Conservation (phyloP, 2,329 filamentous ascomycete genomes). For the Aphanoascus verrucosus region DNA sequence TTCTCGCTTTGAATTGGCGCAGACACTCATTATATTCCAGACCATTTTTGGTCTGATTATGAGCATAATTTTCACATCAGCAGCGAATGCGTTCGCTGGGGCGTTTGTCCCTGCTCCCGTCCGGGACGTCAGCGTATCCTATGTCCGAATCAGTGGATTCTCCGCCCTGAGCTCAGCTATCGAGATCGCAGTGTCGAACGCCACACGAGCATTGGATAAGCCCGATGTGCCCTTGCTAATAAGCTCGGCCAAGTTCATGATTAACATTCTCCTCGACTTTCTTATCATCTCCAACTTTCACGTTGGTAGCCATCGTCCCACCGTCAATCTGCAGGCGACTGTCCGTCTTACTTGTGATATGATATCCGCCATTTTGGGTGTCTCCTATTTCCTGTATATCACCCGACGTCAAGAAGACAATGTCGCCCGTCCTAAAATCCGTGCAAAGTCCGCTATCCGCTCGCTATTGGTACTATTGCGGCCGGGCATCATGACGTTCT, state of each 20-base stretch:
- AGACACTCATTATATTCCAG: conserved; percentile 50
- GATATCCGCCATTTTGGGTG: conserved; percentile 43
- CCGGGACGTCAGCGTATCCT: conserved; percentile 49
- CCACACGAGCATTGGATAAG: conserved; percentile 55
- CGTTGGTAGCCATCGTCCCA: conserved; percentile 44
- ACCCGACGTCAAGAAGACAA: conserved; percentile 20
- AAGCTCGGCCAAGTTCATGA: conserved; percentile 50
- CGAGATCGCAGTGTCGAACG: conserved; percentile 51
- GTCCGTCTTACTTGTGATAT: conserved; percentile 54
- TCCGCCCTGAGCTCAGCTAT: conserved; percentile 52
- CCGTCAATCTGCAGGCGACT: conserved; percentile 53
- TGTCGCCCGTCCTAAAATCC: background rate
- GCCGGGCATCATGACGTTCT: conserved; percentile 50
- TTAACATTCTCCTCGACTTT: conserved; percentile 59
- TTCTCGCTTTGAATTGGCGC: conserved; percentile 48
- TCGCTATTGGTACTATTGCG: conserved; percentile 43
- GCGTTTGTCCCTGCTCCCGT: conserved; percentile 54
- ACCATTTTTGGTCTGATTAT: conserved; percentile 47
- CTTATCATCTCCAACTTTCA: conserved; percentile 57
- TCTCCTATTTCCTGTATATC: conserved; percentile 49
- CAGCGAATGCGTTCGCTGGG: conserved; percentile 45
- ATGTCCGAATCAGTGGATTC: conserved; percentile 48
- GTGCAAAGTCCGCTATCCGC: conserved; percentile 29
- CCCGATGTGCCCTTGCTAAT: conserved; percentile 60
- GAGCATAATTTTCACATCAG: conserved; percentile 48